Percentiles rank a stretch among this genome's conserved stretches.
phyloP scores from a whole-genome alignment of 2,329 filamentous ascomycete species.

The Aspergillus novofumigatus region DNA sequence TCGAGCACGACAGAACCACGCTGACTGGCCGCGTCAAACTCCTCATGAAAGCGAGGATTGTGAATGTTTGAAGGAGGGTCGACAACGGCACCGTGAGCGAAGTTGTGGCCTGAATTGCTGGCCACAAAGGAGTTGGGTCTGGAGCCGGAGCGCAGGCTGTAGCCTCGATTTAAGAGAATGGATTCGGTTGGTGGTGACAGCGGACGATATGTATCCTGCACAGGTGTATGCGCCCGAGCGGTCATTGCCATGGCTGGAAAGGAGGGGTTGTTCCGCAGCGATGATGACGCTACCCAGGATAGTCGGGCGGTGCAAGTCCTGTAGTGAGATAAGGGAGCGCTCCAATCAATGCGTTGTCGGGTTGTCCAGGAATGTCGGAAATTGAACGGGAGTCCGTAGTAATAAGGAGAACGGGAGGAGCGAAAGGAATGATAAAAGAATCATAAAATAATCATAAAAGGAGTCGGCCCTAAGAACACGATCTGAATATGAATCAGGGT shows the following conservation, averaged over 20 bases:
- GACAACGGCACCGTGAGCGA: slow-evolving; percentile 28
- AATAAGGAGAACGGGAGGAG: neutral
- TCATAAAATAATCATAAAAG: neutral
- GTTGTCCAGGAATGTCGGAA: neutral
- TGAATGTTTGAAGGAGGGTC: slow-evolving; percentile 32
- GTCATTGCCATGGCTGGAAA: slow-evolving; percentile 34
- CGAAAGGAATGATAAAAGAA: slow-evolving; percentile 1
- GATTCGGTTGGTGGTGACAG: slow-evolving; percentile 28
- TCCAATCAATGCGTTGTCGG: neutral
- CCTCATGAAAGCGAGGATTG: slow-evolving; percentile 38
- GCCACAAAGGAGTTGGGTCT: slow-evolving; percentile 41
- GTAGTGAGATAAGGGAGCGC: neutral
- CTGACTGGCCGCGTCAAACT: slow-evolving; percentile 33
- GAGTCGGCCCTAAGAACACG: neutral
- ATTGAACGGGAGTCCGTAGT: neutral
- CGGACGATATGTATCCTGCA: slow-evolving; percentile 36
- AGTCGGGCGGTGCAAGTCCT: neutral
- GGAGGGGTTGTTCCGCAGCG: neutral
- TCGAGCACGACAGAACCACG: slow-evolving; percentile 33
- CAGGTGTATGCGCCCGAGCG: slow-evolving; percentile 36
- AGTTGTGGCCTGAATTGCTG: slow-evolving; percentile 33
- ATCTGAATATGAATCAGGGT: slow-evolving; percentile 1
- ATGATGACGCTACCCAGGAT: neutral
- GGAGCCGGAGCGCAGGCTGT: slow-evolving; percentile 31
- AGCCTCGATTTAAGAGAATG: slow-evolving; percentile 28